Evolutionary conservation across 768 basidiomycete genomes (phyloP), one percentile per base, ranked within the genome.

Genomic region (Phylloporus sp.): DNA sequence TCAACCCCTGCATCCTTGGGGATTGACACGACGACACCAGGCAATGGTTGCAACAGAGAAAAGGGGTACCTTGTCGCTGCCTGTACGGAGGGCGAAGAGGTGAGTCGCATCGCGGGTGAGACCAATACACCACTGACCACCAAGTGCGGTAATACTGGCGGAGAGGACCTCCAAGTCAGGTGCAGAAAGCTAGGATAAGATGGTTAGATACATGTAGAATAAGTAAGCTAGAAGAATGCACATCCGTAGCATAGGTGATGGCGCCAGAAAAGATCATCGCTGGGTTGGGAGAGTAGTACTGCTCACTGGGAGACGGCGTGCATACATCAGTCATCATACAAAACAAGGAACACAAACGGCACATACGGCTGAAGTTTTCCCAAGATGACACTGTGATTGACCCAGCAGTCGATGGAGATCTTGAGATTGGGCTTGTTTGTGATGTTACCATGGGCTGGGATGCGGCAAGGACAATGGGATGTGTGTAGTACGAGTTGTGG

Each of bases 81-180:
- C 72, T 0, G 63, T 45, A 47, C 73, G 69, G 29, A 85, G 68
- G 27, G 82, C 81, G 59, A 95, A 88, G 45, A 95, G 78, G 64
- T 95, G 94, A 0, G 94, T 95, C 20, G 92, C 86, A 50, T 95
- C 93, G 51, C 80, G 77, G 0, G 91, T 93, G 44, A 95, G 78
- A 9, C 81, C 83, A 0, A 71, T 70, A 23, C 89, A 80, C 83
- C 84, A 91, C 66, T 90, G 85, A 0, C 94, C 94, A 3, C 94
- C 93, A 4, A 90, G 79, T 0, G 84, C 80, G 2, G 77, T 76
- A 24, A 95, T 81, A 0, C 85, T 88, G 0, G 84, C 86, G 0
- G 79, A 77, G 35, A 95, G 78, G 3, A 86, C 80, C 61, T 89
- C 88, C 24, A 82, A 69, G 65, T 95, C 93, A 8, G 80, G 56